Conservation (phyloP, 192 early-diverging fungal species). For the Entomortierella parvispora region DNA sequence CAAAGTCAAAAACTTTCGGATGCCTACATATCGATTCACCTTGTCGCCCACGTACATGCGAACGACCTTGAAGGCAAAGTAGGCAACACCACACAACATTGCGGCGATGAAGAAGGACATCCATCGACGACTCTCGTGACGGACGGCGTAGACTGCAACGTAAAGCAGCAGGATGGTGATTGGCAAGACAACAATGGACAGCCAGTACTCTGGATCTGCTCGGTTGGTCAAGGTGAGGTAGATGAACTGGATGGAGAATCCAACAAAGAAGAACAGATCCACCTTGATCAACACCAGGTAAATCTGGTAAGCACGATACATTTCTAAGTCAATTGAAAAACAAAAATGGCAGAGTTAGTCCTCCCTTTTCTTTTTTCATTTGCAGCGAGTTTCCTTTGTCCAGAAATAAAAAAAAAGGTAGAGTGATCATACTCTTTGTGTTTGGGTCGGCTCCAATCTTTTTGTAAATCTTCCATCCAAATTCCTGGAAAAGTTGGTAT, state of each 20-base stretch:
- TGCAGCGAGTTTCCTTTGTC: too few relatives aligned
- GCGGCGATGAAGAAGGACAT: conserved; percentile 70
- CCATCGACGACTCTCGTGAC: conserved; percentile 68
- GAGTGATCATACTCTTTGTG: conserved; percentile 60
- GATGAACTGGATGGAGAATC: conserved; percentile 71
- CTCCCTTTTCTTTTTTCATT: neutral
- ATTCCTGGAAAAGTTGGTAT: conserved; percentile 56
- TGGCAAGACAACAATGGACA: conserved; percentile 67
- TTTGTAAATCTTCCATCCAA: conserved; percentile 71
- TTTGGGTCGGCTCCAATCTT: conserved; percentile 71
- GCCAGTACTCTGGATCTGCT: conserved; percentile 58
- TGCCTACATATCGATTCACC: conserved; percentile 55
- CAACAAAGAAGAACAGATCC: conserved; percentile 86
- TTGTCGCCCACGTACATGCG: conserved; percentile 63
- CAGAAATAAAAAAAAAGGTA: conserved; percentile 1
- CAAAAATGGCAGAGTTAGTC: neutral
- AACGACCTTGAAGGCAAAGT: conserved; percentile 74
- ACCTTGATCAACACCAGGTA: conserved; percentile 84
- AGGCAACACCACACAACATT: conserved; percentile 69
- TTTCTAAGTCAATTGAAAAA: conserved; percentile 33
- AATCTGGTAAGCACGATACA: conserved; percentile 79
- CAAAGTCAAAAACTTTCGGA: conserved; percentile 73
- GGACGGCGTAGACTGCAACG: conserved; percentile 75
- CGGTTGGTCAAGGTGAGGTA: conserved; percentile 44
- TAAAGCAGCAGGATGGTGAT: conserved; percentile 68